These are phyloP conservation scores for Combretum micranthum DNA, from an alignment of 345 rosid species.

Conservation along the genomic window DNA sequence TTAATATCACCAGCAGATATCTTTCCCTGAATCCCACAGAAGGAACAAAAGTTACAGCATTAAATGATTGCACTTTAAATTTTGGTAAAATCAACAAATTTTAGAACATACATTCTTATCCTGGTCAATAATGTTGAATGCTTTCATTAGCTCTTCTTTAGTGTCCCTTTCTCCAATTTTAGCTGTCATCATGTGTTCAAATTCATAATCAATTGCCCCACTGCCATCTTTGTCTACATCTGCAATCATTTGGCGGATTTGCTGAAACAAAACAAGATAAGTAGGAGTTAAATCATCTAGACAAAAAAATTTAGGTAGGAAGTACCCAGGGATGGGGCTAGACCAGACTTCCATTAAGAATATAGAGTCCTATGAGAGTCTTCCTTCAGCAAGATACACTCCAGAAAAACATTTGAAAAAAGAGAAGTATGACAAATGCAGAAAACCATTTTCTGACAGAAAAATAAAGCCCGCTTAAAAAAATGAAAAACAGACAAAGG, in stretches of 20 bases:
- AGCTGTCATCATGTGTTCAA: conserved; percentile 91
- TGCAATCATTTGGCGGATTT: conserved; percentile 93
- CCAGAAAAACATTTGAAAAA: too few species aligned
- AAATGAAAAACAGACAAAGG: too few species aligned
- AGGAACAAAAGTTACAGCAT: conserved; percentile 1
- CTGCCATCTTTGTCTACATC: conserved; percentile 98
- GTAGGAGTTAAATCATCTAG: conserved; percentile 1
- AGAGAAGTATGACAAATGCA: too few species aligned
- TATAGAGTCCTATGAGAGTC: too few species aligned
- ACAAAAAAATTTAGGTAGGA: too few species aligned
- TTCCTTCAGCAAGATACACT: too few species aligned
- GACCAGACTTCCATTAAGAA: too few species aligned
- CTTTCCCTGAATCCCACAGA: conserved; percentile 42
- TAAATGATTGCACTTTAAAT: background rate
- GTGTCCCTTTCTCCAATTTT: conserved; percentile 95
- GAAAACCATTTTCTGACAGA: too few species aligned
- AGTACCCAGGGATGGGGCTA: too few species aligned
- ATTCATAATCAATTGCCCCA: conserved; percentile 95
- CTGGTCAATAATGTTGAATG: conserved; percentile 76
- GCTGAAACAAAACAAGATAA: conserved; percentile 32
- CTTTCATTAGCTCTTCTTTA: conserved; percentile 82
- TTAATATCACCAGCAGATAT: conserved; percentile 62
- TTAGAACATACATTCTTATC: conserved; percentile 57
- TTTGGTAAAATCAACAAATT: background rate
- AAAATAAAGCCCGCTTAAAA: too few species aligned